Percentiles rank a stretch among this genome's conserved stretches.
Evolutionary conservation across 2,329 filamentous ascomycete genomes (phyloP).

Genomic region (Colletotrichum filicis): DNA sequence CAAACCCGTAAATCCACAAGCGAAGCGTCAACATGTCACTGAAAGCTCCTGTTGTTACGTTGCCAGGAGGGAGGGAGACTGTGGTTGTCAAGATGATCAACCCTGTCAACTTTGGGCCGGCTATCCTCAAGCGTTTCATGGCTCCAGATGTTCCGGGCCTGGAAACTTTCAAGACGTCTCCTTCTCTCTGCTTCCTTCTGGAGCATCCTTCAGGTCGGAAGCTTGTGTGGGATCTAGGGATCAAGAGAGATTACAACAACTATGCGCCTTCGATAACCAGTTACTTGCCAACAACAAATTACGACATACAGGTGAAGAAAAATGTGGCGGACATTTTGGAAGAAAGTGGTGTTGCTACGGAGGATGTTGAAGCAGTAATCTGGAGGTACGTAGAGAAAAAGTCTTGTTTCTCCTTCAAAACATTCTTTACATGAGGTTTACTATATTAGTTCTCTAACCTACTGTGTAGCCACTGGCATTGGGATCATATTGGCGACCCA

Average conservation of each 20-base stretch:
- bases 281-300: not conserved
- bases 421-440: not conserved
- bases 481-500: not conserved
- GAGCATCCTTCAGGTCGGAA: slow-evolving; percentile 43
- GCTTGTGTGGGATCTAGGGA: slow-evolving; percentile 43
- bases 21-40: not conserved
- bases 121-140: slow-evolving; percentile 51
- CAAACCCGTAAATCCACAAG: not conserved
- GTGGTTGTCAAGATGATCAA: slow-evolving; percentile 48
- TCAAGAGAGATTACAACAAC: not conserved
- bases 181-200: slow-evolving; percentile 44
- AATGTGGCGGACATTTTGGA: not conserved
- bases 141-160: slow-evolving; percentile 47
- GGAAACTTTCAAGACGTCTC: slow-evolving; percentile 43
- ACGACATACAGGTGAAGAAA: not conserved
- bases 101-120: slow-evolving; percentile 51
- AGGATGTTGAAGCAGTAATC: not conserved
- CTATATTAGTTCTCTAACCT: not conserved
- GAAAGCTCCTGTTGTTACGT: not conserved
- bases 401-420: not conserved
- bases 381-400: not conserved
- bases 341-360: not conserved
- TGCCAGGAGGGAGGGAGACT: slow-evolving; percentile 37
- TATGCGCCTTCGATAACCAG: not conserved
- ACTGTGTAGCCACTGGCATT: not conserved